Evolutionary conservation across 192 early-diverging fungal genomes (phyloP), one percentile per base, ranked within the genome.

Genomic region (Spizellomyces punctatus): DNA sequence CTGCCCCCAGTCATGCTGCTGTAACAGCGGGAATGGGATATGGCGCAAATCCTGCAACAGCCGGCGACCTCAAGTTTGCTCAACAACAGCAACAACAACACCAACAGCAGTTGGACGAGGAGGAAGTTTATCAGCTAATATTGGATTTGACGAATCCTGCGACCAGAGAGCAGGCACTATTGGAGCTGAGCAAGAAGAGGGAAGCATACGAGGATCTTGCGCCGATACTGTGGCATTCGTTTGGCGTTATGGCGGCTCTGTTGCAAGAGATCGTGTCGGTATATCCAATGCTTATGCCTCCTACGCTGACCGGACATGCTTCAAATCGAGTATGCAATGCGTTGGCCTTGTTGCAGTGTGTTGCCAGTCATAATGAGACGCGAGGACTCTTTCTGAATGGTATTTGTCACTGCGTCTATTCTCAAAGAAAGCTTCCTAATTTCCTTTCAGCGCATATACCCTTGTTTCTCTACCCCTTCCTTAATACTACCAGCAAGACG

Each of bases 261-360:
- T 83, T 96, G 36, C 96, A 98, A 76, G 96, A 99, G 79, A 98
- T 99, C 52, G 90, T 96, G 14, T 86, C 90, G n/a, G 94, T 95
- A 5, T 99, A 99, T 80, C 95, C 96, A 43, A 75, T 91, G 72
- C 83, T 99, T 43, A 86, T 90, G 27, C 94, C 95, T 36, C 91
- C 94, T 36, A 89, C 91, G 17, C 83, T 99, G 64, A 92, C 93
- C 14, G 91, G 89, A 63, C 90, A 91, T 45, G 90, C 92, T 27
- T 95, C 93, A 9, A 99, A 99, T 76, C 90, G 96, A 58, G 95
- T 96, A 48, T 97, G 96, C 76, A 97, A 98, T 78, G 95, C 96
- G 12, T 79, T 99, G 61, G 95, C 95, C 8, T 82, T 99, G 63
- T 78, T 99, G 63, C 96, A 99, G 79, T 94, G 96, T 73, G 94